Base-by-base conservation (phyloP, 2,329 filamentous ascomycete genomes). In the Colletotrichum phormii region DNA sequence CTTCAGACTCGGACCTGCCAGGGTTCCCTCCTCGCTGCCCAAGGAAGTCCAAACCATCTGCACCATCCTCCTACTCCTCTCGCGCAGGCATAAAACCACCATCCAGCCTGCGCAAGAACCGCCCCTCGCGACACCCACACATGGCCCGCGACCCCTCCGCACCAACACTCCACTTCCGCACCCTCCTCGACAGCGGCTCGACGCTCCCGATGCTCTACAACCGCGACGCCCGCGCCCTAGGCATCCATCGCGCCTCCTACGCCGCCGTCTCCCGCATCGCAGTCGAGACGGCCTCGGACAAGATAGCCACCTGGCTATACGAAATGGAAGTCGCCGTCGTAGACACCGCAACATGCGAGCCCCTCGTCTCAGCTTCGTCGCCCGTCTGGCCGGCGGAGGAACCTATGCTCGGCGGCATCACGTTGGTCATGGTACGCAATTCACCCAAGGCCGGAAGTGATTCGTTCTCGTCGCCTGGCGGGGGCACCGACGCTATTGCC, bases 171-270 rank as follows among this genome's bases (percentile, higher is more conserved):
- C 75, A 77, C 57, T 82, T 82, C 71, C 75, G 78, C 37, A 80
- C 80, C 22, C 74, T 86, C 55, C 77, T 86, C 51, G 85, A 87
- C 75, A 81, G 79, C 49, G 86, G 85, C 59, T 82, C 85, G 6
- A 86, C 83, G 0, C 80, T 82, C 37, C 84, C 86, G 1, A 76
- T 80, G 37, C 77, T 87, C 37, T 78, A 78, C 64, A 58, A 74
- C 11, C 59, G 75, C 18, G 85, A 87, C 75, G 76, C 86, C 4
- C 42, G 67, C 11, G 62, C 73, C 4, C 77, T 87, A 4, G 77
- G 79, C 2, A 81, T 86, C 68, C 64, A 82, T 64, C 59, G 75
- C 15, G 57, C 60, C 0, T 73, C 46, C 12, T 86, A 86, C 76
- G 75, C 84, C 4, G 75, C 83, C 4, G 81, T 83, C 12, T 83